Evolutionary conservation across 768 basidiomycete species (phyloP), one percentile per base, ranked within the genome.

Genomic region (Termitomyces heimii): DNA sequence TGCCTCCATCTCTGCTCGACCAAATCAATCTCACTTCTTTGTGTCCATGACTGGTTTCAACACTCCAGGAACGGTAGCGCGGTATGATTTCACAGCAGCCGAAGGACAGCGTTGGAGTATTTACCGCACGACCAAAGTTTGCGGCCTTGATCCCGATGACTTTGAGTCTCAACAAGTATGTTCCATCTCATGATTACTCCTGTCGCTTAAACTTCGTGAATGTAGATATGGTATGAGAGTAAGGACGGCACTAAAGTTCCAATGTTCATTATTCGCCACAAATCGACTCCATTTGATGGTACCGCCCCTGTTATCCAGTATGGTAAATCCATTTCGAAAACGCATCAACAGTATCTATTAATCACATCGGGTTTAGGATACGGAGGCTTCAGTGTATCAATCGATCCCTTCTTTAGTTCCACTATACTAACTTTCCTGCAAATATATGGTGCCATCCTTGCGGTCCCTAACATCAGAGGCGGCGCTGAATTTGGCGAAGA

Each of bases 251-350:
- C 89, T 5, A 80, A 77, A 53, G 75, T 94, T 35, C 92, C 92
- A 1, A 92, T 94, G 91, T 93, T 92, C 65, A 78, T 94, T 60
- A 87, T 92, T 22, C 80, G 84, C 47, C 89, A 88, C 66, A 86
- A 86, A 67, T 78, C 76, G 37, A 89, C 86, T 3, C 72, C 78
- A 58, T 75, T 82, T 42, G 87, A 92, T 59, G 90, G 90, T 16
- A 86, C 84, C 0, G 89, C 89, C 0, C 82, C 91, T 16, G 86
- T 82, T 0, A 74, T 92, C 31, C 88, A 91, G 67, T 93, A 90
- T 57, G 90, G 88, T 85, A 56, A 63, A 73, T 9, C 53, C 31
- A 20, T 26, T 57, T 29, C 13, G 34, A 57, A 7, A 7, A 39
- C 10, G 16, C 34, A 37, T 14, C 29, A 13, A n/a, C 34, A 31